Evolutionary conservation across 2,329 filamentous ascomycete genomes (phyloP).

Genomic region (Aspergillus puulaauensis): DNA sequence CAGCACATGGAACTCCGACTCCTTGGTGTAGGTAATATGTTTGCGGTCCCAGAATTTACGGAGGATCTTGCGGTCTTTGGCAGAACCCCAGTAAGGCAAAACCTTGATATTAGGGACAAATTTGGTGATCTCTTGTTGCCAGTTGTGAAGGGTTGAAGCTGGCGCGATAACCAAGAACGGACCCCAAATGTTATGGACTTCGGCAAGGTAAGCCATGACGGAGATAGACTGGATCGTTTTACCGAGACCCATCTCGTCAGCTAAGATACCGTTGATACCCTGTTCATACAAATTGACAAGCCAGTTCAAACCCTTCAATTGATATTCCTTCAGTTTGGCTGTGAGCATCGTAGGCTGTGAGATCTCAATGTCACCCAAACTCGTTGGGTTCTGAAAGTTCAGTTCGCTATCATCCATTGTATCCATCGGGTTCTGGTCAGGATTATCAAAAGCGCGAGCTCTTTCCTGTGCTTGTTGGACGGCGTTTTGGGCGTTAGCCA

Average conservation of each 20-base stretch:
- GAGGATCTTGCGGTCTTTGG: conserved; percentile 89
- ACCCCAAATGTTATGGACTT: conserved; percentile 97
- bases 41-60: conserved; percentile 99
- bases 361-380: conserved; percentile 89
- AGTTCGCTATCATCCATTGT: conserved; percentile 93
- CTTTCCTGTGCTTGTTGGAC: conserved; percentile 93
- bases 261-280: conserved; percentile 98
- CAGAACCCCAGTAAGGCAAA: conserved; percentile 94
- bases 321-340: conserved; percentile 95
- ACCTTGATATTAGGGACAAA: conserved; percentile 96
- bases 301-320: conserved; percentile 99
- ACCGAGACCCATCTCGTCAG: conserved; percentile 98
- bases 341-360: conserved; percentile 92
- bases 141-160: conserved; percentile 95
- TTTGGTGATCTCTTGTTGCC: conserved; percentile 95
- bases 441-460: conserved; percentile 92
- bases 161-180: conserved; percentile 96
- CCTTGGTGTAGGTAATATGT: conserved; percentile 90
- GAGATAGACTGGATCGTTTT: conserved; percentile 99
- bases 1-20: conserved; percentile 92
- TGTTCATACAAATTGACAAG: conserved; percentile 98
- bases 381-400: conserved; percentile 99
- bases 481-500: conserved; percentile 94
- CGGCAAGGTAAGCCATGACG: conserved; percentile 97
- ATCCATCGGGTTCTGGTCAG: conserved; percentile 62